phyloP scores from a whole-genome alignment of 176 grass and related monocot species.

The Eremochloa ophiuroides region DNA sequence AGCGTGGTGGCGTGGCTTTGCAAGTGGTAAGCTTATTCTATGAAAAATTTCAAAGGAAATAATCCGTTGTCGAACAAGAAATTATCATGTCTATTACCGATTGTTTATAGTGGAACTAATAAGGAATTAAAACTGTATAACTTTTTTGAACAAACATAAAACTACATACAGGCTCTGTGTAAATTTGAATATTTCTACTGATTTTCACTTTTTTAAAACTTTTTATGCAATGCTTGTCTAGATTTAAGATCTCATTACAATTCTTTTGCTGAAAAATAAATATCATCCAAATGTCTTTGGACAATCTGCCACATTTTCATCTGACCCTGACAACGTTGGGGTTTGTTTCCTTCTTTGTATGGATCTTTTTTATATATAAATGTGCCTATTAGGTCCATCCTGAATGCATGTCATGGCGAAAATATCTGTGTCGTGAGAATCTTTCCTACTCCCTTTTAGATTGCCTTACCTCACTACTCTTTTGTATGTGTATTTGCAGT shows the following conservation, averaged over 20 bases:
- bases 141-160: not conserved
- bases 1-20: constrained; percentile 74
- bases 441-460: constrained; percentile 20
- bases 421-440: not conserved
- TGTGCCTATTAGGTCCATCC: not conserved
- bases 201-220: not conserved
- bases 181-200: not conserved
- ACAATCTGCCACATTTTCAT: not conserved
- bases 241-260: not conserved
- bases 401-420: not conserved
- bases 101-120: not conserved
- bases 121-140: not conserved
- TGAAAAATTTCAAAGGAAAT: constrained; percentile 8
- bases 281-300: not conserved
- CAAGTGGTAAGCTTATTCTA: constrained; percentile 42
- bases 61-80: not conserved
- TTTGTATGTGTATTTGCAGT: constrained; percentile 46
- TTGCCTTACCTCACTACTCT: constrained; percentile 16
- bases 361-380: not conserved
- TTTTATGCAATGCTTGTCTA: not conserved
- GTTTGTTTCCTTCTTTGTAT: not conserved
- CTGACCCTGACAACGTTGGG: not conserved
- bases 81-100: not conserved
- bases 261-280: not conserved
- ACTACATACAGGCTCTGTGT: not conserved